Evolutionary conservation across 257 asterid species (phyloP).

Genomic region (Solanum okadae): DNA sequence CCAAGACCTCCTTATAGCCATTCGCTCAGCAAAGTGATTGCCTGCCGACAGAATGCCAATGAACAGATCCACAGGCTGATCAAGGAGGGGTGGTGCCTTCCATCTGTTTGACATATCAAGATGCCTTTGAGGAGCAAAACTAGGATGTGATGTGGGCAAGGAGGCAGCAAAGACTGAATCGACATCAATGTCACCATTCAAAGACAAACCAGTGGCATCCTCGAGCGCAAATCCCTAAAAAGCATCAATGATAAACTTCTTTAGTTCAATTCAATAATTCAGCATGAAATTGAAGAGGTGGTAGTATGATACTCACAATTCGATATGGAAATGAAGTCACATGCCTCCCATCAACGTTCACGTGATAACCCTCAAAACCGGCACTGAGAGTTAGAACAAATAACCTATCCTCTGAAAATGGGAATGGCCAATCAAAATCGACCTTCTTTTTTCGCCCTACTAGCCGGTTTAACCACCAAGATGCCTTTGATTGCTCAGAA

Average conservation of each 20-base stretch:
- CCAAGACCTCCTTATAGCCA: conserved; percentile 96
- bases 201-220: conserved; percentile 87
- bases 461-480: conserved; percentile 85
- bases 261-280: neutral
- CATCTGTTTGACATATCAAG: conserved; percentile 74
- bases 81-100: conserved; percentile 73
- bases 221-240: conserved; percentile 84
- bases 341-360: conserved; percentile 86
- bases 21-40: conserved; percentile 92
- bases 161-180: conserved; percentile 79
- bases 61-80: conserved; percentile 57
- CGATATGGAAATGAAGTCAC: conserved; percentile 92
- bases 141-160: conserved; percentile 83
- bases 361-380: conserved; percentile 92
- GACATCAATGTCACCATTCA: conserved; percentile 74
- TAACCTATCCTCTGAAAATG: conserved; percentile 66
- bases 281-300: neutral
- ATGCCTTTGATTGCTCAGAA: conserved; percentile 58
- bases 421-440: conserved; percentile 78
- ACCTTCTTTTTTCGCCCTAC: conserved; percentile 71
- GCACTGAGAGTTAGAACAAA: conserved; percentile 94
- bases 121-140: conserved; percentile 83
- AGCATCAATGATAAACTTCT: neutral
- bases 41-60: conserved; percentile 95
- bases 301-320: conserved; percentile 42